Conservation (phyloP, 345 rosid species). For the Murraya koenigii region DNA sequence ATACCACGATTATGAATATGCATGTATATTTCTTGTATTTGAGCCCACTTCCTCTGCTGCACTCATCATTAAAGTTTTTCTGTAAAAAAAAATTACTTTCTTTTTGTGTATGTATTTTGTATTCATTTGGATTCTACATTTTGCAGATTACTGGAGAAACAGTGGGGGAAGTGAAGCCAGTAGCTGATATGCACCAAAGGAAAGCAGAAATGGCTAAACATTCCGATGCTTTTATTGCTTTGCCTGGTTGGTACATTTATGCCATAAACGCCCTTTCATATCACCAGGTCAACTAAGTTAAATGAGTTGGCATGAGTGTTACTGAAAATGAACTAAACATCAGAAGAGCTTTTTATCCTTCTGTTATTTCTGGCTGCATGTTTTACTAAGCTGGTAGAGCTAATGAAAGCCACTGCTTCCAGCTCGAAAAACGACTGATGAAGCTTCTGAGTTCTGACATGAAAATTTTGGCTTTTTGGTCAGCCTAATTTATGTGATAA, state of each 20-base stretch:
- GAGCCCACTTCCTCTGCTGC: slow-evolving; percentile 32
- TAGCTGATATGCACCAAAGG: slow-evolving; percentile 81
- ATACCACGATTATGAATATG: background rate
- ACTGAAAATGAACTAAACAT: background rate
- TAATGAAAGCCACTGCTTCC: background rate
- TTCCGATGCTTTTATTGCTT: slow-evolving; percentile 78
- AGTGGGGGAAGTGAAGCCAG: slow-evolving; percentile 81
- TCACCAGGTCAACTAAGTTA: background rate
- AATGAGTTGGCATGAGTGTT: background rate
- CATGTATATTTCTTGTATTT: slow-evolving; percentile 10
- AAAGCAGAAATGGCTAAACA: slow-evolving; percentile 83
- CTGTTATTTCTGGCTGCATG: background rate
- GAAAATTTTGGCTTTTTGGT: slow-evolving; percentile 11
- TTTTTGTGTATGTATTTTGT: background rate
- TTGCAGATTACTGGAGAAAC: slow-evolving; percentile 74
- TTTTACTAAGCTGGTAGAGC: background rate
- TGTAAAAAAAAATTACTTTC: slow-evolving; percentile 10
- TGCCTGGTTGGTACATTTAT: slow-evolving; percentile 51
- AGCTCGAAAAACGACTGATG: background rate
- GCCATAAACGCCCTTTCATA: background rate
- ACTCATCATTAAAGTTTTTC: slow-evolving; percentile 26
- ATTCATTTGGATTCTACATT: slow-evolving; percentile 12
- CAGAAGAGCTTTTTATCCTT: background rate
- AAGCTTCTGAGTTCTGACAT: background rate
- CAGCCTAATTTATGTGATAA: slow-evolving; percentile 9